A percentile compares a stretch with the other conserved stretches of the same genome.
Evolutionary conservation across 805 yeast genomes (phyloP).

Genomic region (Nematodospora valgi): DNA sequence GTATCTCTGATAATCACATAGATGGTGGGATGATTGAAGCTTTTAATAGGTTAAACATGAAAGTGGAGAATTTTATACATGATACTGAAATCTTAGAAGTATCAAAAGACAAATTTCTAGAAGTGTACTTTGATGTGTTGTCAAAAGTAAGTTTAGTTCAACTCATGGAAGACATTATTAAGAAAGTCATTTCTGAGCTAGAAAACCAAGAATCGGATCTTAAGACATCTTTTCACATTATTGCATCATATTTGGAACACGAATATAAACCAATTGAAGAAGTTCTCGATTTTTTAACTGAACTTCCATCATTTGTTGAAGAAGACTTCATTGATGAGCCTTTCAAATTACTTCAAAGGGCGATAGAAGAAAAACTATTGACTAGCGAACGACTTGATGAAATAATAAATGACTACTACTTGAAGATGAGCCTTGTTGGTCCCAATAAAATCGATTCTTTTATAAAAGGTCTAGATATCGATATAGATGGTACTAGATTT

Average conservation of each 20-base stretch:
- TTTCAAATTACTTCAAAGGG: slow-evolving; percentile 10
- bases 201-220: slow-evolving; percentile 5
- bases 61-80: background rate
- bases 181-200: slow-evolving; percentile 7
- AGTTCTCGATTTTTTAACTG: slow-evolving; percentile 11
- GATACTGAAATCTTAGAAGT: background rate
- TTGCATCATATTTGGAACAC: slow-evolving; percentile 1
- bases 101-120: slow-evolving; percentile 9
- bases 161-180: slow-evolving; percentile 3
- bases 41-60: background rate
- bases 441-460: slow-evolving; percentile 5
- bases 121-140: slow-evolving; percentile 11
- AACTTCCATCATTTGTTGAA: slow-evolving; percentile 23
- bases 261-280: slow-evolving; percentile 2
- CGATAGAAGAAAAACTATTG: slow-evolving; percentile 20
- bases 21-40: background rate
- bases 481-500: slow-evolving; percentile 12
- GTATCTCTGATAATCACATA: background rate
- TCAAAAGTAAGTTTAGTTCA: slow-evolving; percentile 3
- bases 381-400: slow-evolving; percentile 21
- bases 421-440: slow-evolving; percentile 22
- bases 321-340: slow-evolving; percentile 24
- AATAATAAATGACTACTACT: slow-evolving; percentile 30
- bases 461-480: background rate
- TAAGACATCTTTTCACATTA: slow-evolving; percentile 8